Base-by-base conservation (phyloP, 257 asterid species). In the Eucommia ulmoides region DNA sequence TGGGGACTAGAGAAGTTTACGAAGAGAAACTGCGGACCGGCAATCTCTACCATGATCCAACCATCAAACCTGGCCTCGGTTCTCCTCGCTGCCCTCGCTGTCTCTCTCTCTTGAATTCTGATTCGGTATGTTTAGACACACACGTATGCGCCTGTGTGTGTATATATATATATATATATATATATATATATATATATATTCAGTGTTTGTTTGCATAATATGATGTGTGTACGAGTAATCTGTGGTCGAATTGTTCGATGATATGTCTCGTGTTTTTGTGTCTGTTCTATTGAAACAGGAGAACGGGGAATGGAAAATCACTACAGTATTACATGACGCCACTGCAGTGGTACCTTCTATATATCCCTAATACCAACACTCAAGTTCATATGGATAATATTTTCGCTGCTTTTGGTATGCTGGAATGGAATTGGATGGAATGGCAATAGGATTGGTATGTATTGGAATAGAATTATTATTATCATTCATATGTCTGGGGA, bases 1-100 rank as follows among this genome's bases (percentile, higher is more conserved):
- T 86, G 94, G 94, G 94, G 61, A 85, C 96, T 41, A 80, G 88
- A 26, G 79, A 85, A 63, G 96, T 85, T 20, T 85, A 85, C 62
- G 92, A 85, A 65, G 78, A 82, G 71, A 80, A 80, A 70, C 73
- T 85, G 24, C 76, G 83, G 24, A 64, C 70, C 7, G 88, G 92
- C 26, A 75, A 80, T 66, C 74, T 80, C 60, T 63, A 75, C 64
- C 76, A 77, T 53, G 92, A 77, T 58, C 92, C 92, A 25, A 80
- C 94, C 61, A 77, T 80, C 54, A 75, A 74, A 54, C 85, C 96
- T 6, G 94, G 94, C 67, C 83, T 82, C 22, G 92, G 94, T 49
- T 65, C 83, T 15, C 74, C 88, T 44, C 83, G 92, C 20, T 85
- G 92, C 73, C 95, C 93, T 20, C 92, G 92, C 19, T 82, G 92